These are phyloP conservation scores for Neocallimastix lanati DNA, from an alignment of 192 early-diverging fungal genomes.

Conservation along the genomic window DNA sequence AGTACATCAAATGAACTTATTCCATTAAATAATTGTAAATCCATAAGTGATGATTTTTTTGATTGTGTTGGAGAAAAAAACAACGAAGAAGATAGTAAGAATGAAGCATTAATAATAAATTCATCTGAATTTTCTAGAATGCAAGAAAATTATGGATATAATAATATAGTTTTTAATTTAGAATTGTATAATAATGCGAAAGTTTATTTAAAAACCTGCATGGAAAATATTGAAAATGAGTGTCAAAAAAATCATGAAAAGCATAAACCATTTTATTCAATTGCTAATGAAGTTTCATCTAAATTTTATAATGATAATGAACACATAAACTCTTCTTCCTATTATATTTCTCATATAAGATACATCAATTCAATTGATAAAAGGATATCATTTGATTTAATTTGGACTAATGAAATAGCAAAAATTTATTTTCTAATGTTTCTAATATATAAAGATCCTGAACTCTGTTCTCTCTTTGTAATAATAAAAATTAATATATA, in stretches of 20 bases:
- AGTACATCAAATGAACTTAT: too few relatives aligned
- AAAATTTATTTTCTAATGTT: background rate
- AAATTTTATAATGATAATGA: background rate
- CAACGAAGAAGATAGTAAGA: too few relatives aligned
- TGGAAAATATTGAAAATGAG: background rate
- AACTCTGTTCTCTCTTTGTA: background rate
- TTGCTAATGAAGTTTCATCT: background rate
- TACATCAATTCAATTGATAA: background rate
- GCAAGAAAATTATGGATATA: background rate
- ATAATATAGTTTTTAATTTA: background rate
- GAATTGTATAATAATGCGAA: background rate
- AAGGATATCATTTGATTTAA: background rate
- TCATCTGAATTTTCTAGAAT: background rate
- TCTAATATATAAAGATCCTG: background rate
- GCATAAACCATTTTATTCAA: background rate
- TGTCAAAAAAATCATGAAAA: background rate
- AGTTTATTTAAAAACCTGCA: background rate
- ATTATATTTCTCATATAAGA: background rate
- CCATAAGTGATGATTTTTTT: too few relatives aligned
- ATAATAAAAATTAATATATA: background rate
- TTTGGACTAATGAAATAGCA: background rate
- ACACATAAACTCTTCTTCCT: background rate
- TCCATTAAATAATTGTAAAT: too few relatives aligned
- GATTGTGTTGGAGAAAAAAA: too few relatives aligned
- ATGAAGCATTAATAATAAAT: background rate